phyloP scores from a whole-genome alignment of 768 basidiomycete genomes.

The Naganishia antarctica region DNA sequence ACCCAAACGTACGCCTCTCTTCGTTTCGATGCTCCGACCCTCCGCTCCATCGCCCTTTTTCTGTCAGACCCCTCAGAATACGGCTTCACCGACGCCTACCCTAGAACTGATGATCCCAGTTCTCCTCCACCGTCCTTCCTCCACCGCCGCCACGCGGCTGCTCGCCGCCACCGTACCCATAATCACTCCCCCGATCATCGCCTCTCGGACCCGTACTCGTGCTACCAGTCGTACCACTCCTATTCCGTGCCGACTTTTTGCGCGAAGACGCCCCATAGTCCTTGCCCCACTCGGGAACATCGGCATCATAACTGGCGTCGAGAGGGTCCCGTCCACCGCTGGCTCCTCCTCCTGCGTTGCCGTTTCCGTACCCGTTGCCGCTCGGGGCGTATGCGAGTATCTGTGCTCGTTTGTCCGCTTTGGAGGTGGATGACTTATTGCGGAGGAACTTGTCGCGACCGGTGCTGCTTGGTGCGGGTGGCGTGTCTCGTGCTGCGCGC shows the following conservation, averaged over 20 bases:
- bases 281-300: conserved; percentile 46
- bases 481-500: conserved; percentile 13
- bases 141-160: conserved; percentile 5
- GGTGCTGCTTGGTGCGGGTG: neutral
- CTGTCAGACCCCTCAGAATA: too few species aligned
- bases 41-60: too few species aligned
- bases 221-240: conserved; percentile 16
- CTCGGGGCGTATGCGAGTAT: conserved; percentile 24
- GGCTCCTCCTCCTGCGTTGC: neutral
- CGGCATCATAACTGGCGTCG: conserved; percentile 25
- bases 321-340: conserved; percentile 10
- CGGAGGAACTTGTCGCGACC: conserved; percentile 3
- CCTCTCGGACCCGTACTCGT: neutral
- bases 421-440: conserved; percentile 15
- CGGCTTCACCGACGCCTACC: too few species aligned
- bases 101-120: conserved; percentile 39
- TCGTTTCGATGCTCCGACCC: too few species aligned
- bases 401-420: conserved; percentile 13
- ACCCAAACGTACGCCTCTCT: too few species aligned
- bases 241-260: conserved; percentile 10
- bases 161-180: conserved; percentile 17
- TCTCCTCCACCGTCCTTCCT: conserved; percentile 24
- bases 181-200: conserved; percentile 3
- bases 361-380: conserved; percentile 14
- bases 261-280: conserved; percentile 43